Evolutionary conservation across 768 basidiomycete species (phyloP).

Genomic region (Psilocybe cyanescens): DNA sequence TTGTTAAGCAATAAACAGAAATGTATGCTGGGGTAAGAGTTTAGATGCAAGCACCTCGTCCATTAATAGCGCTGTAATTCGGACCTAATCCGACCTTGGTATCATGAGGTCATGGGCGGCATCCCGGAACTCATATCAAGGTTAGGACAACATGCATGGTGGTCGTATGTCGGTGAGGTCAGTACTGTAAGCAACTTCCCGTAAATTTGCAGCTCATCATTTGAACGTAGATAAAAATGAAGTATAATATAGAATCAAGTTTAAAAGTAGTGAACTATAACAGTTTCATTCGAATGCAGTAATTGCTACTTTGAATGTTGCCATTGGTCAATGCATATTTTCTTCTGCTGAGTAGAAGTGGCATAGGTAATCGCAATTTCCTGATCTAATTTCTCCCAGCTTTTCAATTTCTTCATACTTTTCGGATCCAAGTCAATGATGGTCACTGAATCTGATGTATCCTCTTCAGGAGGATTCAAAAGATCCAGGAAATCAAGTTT

Average conservation of each 20-base stretch:
- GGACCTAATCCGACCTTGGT: neutral
- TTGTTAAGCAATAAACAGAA: neutral
- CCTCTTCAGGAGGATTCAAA: slow-evolving; percentile 12
- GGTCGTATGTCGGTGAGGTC: neutral
- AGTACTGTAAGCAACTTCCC: neutral
- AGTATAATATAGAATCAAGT: neutral
- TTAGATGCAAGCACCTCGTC: neutral
- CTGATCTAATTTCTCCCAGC: slow-evolving; percentile 77
- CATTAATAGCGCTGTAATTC: neutral
- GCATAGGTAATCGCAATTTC: slow-evolving; percentile 48
- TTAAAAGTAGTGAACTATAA: neutral
- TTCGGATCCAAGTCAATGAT: slow-evolving; percentile 92
- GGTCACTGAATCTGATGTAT: slow-evolving; percentile 44
- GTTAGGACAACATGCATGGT: neutral
- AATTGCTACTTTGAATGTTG: slow-evolving; percentile 2
- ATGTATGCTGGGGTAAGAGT: neutral
- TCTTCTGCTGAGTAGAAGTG: slow-evolving; percentile 18
- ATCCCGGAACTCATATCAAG: neutral
- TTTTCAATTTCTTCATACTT: slow-evolving; percentile 58
- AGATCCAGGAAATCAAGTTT: slow-evolving; percentile 35
- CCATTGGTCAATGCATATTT: slow-evolving; percentile 37
- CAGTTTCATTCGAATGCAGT: neutral
- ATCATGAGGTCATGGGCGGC: neutral
- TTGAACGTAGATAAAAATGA: too few relatives aligned
- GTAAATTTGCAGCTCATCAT: too few relatives aligned